Evolutionary conservation across 1,284 basidiomycete genomes (phyloP).

Genomic region (Papiliotrema laurentii): DNA sequence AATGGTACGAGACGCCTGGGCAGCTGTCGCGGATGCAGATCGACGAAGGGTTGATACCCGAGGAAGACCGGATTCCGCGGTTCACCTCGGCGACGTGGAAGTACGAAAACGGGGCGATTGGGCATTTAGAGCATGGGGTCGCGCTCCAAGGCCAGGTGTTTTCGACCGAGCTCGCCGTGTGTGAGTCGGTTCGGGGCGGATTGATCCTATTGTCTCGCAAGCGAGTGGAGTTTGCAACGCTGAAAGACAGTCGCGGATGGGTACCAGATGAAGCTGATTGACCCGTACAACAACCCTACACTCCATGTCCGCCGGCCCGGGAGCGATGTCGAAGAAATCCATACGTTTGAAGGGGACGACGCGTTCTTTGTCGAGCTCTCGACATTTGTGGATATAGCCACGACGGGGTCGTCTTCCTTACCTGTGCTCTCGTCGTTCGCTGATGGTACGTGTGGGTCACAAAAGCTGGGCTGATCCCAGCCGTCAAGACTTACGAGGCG

Average conservation of each 20-base stretch:
- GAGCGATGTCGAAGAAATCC: constrained; percentile 67
- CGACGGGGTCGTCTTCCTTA: constrained; percentile 9
- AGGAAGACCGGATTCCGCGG: constrained; percentile 31
- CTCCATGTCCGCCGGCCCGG: constrained; percentile 75
- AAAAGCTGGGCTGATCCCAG: not conserved
- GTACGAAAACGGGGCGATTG: constrained; percentile 81
- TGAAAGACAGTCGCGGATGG: constrained; percentile 62
- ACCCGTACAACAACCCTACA: constrained; percentile 64
- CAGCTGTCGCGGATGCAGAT: constrained; percentile 53
- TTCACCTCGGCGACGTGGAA: constrained; percentile 52
- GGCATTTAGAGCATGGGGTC: constrained; percentile 73
- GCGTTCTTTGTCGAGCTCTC: constrained; percentile 82
- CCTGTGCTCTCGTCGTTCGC: constrained; percentile 31
- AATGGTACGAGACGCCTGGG: constrained; percentile 83
- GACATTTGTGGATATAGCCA: constrained; percentile 64
- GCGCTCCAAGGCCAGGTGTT: constrained; percentile 70
- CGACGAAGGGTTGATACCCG: constrained; percentile 28
- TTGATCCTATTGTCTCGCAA: too few species aligned
- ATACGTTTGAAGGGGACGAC: constrained; percentile 70
- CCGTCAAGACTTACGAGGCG: constrained; percentile 71
- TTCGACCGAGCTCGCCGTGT: constrained; percentile 79
- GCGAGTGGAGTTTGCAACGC: too few species aligned
- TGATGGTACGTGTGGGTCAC: constrained; percentile 53
- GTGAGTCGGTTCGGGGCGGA: not conserved
- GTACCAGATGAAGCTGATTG: constrained; percentile 67